Evolutionary conservation across 176 grass and related monocot species (phyloP).

Genomic region (Phragmites australis): DNA sequence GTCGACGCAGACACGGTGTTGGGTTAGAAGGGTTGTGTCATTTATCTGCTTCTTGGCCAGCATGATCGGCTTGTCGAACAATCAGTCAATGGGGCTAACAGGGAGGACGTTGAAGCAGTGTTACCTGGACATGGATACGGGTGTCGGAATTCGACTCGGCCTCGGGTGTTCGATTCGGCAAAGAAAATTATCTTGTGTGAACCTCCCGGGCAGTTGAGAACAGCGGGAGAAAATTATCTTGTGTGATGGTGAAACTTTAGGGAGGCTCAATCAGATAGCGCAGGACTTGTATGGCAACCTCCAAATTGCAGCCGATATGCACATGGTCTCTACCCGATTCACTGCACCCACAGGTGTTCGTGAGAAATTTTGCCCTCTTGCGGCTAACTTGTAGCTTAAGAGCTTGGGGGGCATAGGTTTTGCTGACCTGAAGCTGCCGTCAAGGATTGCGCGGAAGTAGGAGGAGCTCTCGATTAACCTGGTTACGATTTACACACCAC

Average conservation of each 20-base stretch:
- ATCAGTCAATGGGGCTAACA: too few relatives aligned
- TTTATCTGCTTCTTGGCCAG: slow-evolving; percentile 53
- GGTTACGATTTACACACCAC: not conserved
- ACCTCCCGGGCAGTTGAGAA: too few relatives aligned
- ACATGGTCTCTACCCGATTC: slow-evolving; percentile 48
- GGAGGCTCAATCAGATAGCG: slow-evolving; percentile 47
- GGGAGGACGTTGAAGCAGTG: not conserved
- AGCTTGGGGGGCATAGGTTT: not conserved
- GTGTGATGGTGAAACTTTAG: slow-evolving; percentile 26
- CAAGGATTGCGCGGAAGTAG: slow-evolving; percentile 68
- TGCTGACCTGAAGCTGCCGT: slow-evolving; percentile 61
- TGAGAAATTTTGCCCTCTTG: not conserved
- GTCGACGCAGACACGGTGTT: not conserved
- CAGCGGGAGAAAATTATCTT: slow-evolving; percentile 47
- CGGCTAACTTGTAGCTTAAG: not conserved
- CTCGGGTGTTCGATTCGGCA: too few relatives aligned
- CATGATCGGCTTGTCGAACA: slow-evolving; percentile 46
- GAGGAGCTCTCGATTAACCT: slow-evolving; percentile 64
- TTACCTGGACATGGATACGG: not conserved
- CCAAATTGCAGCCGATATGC: slow-evolving; percentile 49
- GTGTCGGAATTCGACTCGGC: not conserved
- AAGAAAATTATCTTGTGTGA: not conserved
- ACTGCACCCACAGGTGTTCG: slow-evolving; percentile 31
- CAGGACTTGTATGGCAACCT: slow-evolving; percentile 40
- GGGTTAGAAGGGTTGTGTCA: slow-evolving; percentile 29